Base-by-base conservation (phyloP, 2,329 filamentous ascomycete genomes). In the Talaromyces sp. region DNA sequence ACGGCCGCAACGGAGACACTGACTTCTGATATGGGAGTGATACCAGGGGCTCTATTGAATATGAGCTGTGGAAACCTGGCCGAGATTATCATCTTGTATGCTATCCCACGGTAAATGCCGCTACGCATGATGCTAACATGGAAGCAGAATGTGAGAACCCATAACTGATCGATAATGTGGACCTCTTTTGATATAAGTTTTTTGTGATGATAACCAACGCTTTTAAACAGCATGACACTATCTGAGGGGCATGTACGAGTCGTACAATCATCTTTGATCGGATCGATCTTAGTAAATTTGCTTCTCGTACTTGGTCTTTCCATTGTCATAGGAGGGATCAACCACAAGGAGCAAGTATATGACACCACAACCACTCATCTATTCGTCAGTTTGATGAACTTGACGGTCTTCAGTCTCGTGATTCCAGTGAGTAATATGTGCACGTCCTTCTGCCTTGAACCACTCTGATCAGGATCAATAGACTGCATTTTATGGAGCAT, bases 211-310 rank as follows among this genome's bases (percentile, higher is more conserved):
- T 13, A 2, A 43, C 41, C 7, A 43, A 43, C 41, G 2, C 41
- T 43, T 43, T 43, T 3, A 43, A 43, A 43, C 16, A 43, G 41
- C n/a, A 43, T 35, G 50, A 33, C 50, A 35, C 27, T 35, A 37
- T 33, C 27, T 3, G 47, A 88, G 83, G 82, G 91, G 75, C 87
- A 96, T 80, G 93, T 96, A 67, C 88, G 90, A 68, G 93, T 96
- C 69, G 92, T 96, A 33, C 92, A 96, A 78, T 91, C 92, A 27
- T 94, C 92, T 1, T 82, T 96, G 56, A 83, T 96, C 37, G 92
- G 92, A 54, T 95, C 91, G 3, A 95, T 96, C 70, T 81, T 96
- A 68, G 89, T 92, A 69, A 96, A 96, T 73, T 79, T 96, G 64
- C 84, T 96, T 19, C 85, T 96, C 67, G 95, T 96, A 71, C 80